Evolutionary conservation across 768 basidiomycete species (phyloP), one percentile per base, ranked within the genome.

Genomic region (Lentinus brumalis): DNA sequence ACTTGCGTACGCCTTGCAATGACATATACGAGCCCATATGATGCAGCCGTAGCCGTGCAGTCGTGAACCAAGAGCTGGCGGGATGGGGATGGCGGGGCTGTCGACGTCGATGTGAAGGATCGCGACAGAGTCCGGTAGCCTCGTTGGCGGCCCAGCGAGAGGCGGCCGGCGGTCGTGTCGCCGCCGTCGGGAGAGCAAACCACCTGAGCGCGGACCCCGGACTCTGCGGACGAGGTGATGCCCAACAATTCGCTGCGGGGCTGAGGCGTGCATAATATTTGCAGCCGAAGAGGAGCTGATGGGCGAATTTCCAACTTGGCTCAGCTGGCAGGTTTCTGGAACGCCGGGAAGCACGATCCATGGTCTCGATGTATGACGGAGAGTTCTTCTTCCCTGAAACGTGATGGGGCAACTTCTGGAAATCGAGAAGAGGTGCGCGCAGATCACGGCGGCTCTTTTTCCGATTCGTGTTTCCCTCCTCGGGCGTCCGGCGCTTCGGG

Each of bases 311-410:
- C 18, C 42, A 15, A 15, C 18, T 44, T 44, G 8, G 42, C 18
- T 15, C 5, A 5, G 42, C n/a, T n/a, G n/a, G n/a, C n/a, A 15
- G 42, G 6, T 11, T 44, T 44, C 42, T 14, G 15, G 42, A 35
- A 35, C 1, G 35, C 35, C 35, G 42, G 42, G 42, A 44, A 44
- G 42, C 18, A 44, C 9, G 42, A 38, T 49, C 58, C 59, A 21
- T 56, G 59, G 49, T 3, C 30, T 46, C 53, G 59, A 54, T 50
- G 59, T 49, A 47, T 39, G 39, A 54, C 49, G 59, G 52, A 42
- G 55, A 50, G 53, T 56, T 60, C 59, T 60, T 55, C 53, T 60
- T 60, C 53, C 59, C 59, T 60, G 59, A 60, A 60, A 60, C 59
- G 54, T 60, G 59, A 60, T 60, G 53, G n/a, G 47, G 16, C 35